phyloP scores from a whole-genome alignment of 352 stramenopile genomes.

The Phytophthora constricta region DNA sequence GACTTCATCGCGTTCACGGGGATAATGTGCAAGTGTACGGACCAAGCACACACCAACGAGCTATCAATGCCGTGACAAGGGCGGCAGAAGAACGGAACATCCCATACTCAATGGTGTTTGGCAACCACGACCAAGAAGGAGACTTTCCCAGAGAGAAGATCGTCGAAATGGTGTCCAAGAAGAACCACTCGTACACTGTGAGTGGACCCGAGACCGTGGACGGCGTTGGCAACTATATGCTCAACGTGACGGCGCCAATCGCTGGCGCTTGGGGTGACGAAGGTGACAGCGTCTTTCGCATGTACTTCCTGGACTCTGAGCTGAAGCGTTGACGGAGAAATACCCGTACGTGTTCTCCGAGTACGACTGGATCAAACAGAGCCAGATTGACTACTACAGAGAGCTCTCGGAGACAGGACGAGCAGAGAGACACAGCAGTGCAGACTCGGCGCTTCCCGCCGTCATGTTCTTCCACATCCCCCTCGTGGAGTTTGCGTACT shows the following conservation, averaged over 20 bases:
- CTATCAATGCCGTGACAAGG: slow-evolving; percentile 45
- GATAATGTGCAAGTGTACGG: slow-evolving; percentile 58
- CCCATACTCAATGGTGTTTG: slow-evolving; percentile 63
- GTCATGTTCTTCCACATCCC: slow-evolving; percentile 81
- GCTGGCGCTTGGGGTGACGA: slow-evolving; percentile 38
- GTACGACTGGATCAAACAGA: slow-evolving; percentile 65
- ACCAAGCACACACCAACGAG: slow-evolving; percentile 34
- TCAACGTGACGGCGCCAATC: slow-evolving; percentile 47
- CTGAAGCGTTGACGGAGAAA: slow-evolving; percentile 29
- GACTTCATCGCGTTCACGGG: slow-evolving; percentile 64
- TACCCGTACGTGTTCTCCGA: slow-evolving; percentile 43
- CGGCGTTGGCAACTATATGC: slow-evolving; percentile 65
- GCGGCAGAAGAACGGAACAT: slow-evolving; percentile 49
- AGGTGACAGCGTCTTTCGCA: slow-evolving; percentile 48
- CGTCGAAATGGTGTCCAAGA: slow-evolving; percentile 35
- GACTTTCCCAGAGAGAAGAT: slow-evolving; percentile 48
- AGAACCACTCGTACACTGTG: slow-evolving; percentile 51
- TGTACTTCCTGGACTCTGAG: slow-evolving; percentile 72
- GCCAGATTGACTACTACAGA: slow-evolving; percentile 57
- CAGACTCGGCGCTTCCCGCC: slow-evolving; percentile 35
- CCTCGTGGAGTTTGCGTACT: slow-evolving; percentile 51
- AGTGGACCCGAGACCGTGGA: slow-evolving; percentile 41
- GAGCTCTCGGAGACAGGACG: slow-evolving; percentile 34
- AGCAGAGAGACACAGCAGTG: slow-evolving; percentile 23
- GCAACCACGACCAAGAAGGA: slow-evolving; percentile 67